Evolutionary conservation across 768 basidiomycete genomes (phyloP).

Genomic region (Russula earlei): DNA sequence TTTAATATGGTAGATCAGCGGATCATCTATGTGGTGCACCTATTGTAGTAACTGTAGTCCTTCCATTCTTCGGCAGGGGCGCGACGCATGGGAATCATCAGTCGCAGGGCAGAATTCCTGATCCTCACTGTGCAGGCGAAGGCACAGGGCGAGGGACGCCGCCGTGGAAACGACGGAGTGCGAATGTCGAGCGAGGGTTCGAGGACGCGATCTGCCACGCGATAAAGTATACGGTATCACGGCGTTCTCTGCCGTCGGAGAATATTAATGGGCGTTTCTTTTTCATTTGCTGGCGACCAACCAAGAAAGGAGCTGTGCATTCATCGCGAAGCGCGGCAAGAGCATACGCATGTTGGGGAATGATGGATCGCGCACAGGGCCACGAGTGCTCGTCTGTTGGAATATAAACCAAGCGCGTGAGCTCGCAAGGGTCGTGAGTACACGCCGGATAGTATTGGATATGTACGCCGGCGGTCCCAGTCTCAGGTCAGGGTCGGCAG

Average conservation of each 20-base stretch:
- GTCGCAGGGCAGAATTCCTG: neutral
- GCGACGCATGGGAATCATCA: neutral
- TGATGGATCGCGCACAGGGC: neutral
- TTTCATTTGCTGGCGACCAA: neutral
- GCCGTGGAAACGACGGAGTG: neutral
- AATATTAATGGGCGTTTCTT: neutral
- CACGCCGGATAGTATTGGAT: too few species aligned
- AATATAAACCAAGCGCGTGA: neutral
- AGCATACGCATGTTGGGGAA: neutral
- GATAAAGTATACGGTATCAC: neutral
- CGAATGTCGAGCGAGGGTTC: neutral
- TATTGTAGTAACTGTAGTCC: too few species aligned
- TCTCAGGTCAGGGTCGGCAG: too few species aligned
- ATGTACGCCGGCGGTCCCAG: too few species aligned
- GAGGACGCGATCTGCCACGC: neutral
- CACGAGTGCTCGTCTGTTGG: neutral
- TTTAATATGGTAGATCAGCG: neutral
- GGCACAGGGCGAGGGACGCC: neutral
- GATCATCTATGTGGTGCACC: neutral
- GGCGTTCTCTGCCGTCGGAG: neutral
- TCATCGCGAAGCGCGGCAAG: neutral
- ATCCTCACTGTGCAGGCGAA: neutral
- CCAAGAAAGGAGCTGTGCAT: too few species aligned
- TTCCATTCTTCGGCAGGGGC: neutral
- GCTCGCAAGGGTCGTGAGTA: neutral